Conservation (phyloP, 306 rosid species). For the Geum urbanum region DNA sequence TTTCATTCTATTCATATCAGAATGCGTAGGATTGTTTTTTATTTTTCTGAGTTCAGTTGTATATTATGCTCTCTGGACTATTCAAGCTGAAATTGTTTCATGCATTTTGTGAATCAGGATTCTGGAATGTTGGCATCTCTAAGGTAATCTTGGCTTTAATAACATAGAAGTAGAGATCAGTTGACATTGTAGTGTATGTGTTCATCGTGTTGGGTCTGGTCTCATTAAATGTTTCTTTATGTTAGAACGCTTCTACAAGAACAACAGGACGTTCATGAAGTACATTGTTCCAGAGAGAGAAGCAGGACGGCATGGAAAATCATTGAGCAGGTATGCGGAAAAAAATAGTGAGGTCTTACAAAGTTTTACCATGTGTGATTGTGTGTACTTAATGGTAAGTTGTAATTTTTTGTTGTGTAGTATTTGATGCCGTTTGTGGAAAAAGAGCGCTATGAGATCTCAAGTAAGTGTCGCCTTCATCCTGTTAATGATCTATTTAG, state of each 20-base stretch:
- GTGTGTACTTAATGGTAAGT: constrained; percentile 19
- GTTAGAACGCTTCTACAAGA: constrained; percentile 43
- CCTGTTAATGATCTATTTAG: constrained; percentile 73
- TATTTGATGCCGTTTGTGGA: constrained; percentile 85
- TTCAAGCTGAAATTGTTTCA: constrained; percentile 29
- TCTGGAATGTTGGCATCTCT: constrained; percentile 42
- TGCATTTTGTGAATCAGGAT: constrained; percentile 48
- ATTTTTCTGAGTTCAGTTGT: not conserved
- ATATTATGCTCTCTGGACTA: not conserved
- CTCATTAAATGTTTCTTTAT: not conserved
- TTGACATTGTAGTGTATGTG: not conserved
- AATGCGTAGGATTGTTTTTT: not conserved
- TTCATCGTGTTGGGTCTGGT: not conserved
- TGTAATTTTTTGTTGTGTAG: constrained; percentile 40
- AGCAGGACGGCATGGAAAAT: constrained; percentile 74
- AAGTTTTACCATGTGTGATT: constrained; percentile 5
- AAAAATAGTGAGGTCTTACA: constrained; percentile 14
- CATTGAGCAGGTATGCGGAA: constrained; percentile 51
- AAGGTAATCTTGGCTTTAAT: constrained; percentile 43
- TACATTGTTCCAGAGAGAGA: constrained; percentile 90
- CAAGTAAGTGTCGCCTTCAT: constrained; percentile 69
- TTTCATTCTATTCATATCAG: not conserved
- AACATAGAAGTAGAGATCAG: not conserved
- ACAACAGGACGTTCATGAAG: constrained; percentile 49
- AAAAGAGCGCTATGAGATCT: constrained; percentile 55